A percentile compares a stretch with the other conserved stretches of the same genome.
Conservation (phyloP, 106 monocot genomes). For the Iris macrosiphon region DNA sequence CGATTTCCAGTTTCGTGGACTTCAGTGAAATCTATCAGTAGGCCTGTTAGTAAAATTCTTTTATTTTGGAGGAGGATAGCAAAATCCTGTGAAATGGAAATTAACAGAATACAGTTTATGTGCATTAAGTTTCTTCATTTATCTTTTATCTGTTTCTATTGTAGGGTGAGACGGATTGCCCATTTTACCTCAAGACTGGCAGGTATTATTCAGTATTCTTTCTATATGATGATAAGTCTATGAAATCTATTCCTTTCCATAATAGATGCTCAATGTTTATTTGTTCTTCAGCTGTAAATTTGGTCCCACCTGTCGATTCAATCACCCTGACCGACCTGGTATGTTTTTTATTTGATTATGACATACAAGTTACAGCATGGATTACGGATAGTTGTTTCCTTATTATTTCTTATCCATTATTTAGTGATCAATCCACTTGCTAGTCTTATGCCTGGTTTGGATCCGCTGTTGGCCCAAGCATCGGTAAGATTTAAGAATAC, state of each 20-base stretch:
- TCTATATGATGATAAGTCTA: no score
- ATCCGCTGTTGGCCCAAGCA: conserved; percentile 33
- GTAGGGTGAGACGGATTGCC: conserved; percentile 79
- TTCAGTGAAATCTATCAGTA: no score
- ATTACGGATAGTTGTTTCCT: neutral
- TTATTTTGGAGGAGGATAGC: no score
- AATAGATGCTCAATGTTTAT: no score
- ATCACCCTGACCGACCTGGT: conserved; percentile 74
- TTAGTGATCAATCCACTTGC: conserved; percentile 34
- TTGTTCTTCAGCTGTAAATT: conserved; percentile 68
- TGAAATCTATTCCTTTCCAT: neutral
- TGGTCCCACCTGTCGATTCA: conserved; percentile 67
- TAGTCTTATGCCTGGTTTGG: conserved; percentile 38
- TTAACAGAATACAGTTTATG: neutral
- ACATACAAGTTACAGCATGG: neutral
- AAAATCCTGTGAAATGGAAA: no score
- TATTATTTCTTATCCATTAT: neutral
- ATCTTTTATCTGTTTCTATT: conserved; percentile 2
- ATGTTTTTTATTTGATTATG: conserved; percentile 10
- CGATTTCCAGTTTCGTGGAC: no score
- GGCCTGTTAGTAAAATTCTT: no score
- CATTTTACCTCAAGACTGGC: conserved; percentile 90
- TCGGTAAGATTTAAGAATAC: conserved; percentile 16
- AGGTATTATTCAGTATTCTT: conserved; percentile 28
- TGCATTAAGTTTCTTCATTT: neutral